Conservation (phyloP, 176 grass and related monocot genomes). For the Triticum urartu region DNA sequence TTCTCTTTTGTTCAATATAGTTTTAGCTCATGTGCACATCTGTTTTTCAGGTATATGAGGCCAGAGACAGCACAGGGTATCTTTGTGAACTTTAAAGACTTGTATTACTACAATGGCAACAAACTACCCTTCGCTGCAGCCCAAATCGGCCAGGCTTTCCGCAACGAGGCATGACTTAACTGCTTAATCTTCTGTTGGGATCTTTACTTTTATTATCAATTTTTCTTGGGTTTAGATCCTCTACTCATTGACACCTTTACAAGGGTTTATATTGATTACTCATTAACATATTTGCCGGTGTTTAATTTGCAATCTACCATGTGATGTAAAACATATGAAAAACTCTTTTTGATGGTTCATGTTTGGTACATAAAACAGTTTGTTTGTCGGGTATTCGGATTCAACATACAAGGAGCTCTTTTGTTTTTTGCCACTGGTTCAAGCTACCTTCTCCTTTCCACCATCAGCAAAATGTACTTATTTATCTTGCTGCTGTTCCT, state of each 20-base stretch:
- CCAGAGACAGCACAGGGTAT: constrained; percentile 97
- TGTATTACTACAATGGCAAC: constrained; percentile 88
- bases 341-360: constrained; percentile 1
- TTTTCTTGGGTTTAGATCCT: not conserved
- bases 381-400: constrained; percentile 19
- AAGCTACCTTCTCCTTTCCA: not conserved
- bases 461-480: not conserved
- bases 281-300: constrained; percentile 11
- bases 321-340: not conserved
- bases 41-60: constrained; percentile 77
- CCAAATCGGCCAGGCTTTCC: constrained; percentile 86
- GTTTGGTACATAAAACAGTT: not conserved
- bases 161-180: constrained; percentile 70
- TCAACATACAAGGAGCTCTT: not conserved
- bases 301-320: constrained; percentile 18
- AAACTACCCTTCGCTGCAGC: constrained; percentile 92
- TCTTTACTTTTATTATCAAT: not conserved
- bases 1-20: not conserved
- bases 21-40: constrained; percentile 30
- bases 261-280: not conserved
- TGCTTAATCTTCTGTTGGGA: constrained; percentile 12
- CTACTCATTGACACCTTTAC: not conserved
- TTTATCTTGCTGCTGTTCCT: not conserved
- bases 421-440: not conserved
- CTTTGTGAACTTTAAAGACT: constrained; percentile 91